A percentile compares a stretch with the other conserved stretches of the same genome.
Conservation (phyloP, 805 yeast species). For the Saccharomycopsis olivae region DNA sequence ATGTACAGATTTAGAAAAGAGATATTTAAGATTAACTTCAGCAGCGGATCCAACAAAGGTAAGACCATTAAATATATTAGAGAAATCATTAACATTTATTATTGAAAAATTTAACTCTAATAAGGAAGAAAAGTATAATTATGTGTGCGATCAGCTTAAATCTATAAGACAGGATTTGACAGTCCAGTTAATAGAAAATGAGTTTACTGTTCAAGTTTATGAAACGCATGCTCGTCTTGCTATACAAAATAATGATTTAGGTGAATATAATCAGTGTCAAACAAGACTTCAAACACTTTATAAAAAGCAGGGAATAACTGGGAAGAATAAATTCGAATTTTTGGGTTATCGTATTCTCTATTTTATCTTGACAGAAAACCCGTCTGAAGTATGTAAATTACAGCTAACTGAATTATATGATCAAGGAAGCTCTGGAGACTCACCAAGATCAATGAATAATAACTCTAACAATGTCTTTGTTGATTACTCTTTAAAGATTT, state of each 20-base stretch:
- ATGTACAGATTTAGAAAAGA: conserved; percentile 57
- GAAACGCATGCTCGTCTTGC: conserved; percentile 86
- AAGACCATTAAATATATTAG: conserved; percentile 57
- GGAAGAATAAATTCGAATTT: conserved; percentile 46
- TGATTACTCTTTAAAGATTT: conserved; percentile 28
- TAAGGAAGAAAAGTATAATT: conserved; percentile 51
- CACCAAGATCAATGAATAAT: background rate
- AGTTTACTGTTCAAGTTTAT: conserved; percentile 69
- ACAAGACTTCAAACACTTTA: conserved; percentile 64
- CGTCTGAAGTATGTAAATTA: conserved; percentile 40
- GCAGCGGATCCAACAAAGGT: conserved; percentile 82
- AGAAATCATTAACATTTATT: conserved; percentile 45
- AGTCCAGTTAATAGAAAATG: conserved; percentile 76
- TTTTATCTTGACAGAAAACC: conserved; percentile 61
- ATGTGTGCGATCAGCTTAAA: conserved; percentile 82
- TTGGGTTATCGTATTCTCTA: conserved; percentile 65
- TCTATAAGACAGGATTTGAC: conserved; percentile 89
- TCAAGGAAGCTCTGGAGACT: background rate
- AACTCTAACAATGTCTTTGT: conserved; percentile 9
- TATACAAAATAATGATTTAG: conserved; percentile 70
- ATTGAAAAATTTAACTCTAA: conserved; percentile 36
- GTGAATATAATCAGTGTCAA: conserved; percentile 94
- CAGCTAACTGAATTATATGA: conserved; percentile 19
- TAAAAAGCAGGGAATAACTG: conserved; percentile 28
- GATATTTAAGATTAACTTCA: conserved; percentile 75